phyloP scores from a whole-genome alignment of 2,329 filamentous ascomycete species.

The Exophiala aquamarina region DNA sequence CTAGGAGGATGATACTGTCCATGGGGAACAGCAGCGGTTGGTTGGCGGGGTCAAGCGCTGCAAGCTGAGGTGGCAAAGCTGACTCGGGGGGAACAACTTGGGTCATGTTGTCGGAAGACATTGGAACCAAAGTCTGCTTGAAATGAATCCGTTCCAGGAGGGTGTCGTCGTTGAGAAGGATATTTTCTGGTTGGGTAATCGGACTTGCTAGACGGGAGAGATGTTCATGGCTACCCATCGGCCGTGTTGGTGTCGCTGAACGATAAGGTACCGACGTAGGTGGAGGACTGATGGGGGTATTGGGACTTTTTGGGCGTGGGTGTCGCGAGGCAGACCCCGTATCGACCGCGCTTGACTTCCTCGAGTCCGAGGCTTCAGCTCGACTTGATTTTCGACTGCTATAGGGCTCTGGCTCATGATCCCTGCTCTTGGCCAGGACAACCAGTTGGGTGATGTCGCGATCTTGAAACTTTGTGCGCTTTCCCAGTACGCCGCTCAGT shows the following conservation, averaged over 20 bases:
- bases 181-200: constrained; percentile 59
- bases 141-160: constrained; percentile 86
- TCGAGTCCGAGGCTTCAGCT: constrained; percentile 12
- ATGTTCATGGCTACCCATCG: constrained; percentile 12
- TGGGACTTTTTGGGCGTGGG: constrained; percentile 2
- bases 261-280: not conserved
- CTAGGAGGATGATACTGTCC: constrained; percentile 85
- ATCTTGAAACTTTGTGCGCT: constrained; percentile 47
- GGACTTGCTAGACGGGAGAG: constrained; percentile 5
- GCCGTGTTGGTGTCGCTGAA: constrained; percentile 4
- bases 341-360: constrained; percentile 19
- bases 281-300: not conserved
- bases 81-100: constrained; percentile 44
- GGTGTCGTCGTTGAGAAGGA: constrained; percentile 89
- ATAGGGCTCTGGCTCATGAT: constrained; percentile 31
- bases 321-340: not conserved
- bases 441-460: constrained; percentile 75
- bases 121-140: constrained; percentile 42
- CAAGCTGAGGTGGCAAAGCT: constrained; percentile 61
- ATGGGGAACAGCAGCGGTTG: constrained; percentile 80
- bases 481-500: constrained; percentile 82
- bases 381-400: constrained; percentile 17
- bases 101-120: constrained; percentile 22
- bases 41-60: constrained; percentile 68
- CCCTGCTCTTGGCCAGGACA: constrained; percentile 77